These are phyloP conservation scores for Fraxinus ornus DNA, from an alignment of 305 asterid species.

Conservation along the genomic window DNA sequence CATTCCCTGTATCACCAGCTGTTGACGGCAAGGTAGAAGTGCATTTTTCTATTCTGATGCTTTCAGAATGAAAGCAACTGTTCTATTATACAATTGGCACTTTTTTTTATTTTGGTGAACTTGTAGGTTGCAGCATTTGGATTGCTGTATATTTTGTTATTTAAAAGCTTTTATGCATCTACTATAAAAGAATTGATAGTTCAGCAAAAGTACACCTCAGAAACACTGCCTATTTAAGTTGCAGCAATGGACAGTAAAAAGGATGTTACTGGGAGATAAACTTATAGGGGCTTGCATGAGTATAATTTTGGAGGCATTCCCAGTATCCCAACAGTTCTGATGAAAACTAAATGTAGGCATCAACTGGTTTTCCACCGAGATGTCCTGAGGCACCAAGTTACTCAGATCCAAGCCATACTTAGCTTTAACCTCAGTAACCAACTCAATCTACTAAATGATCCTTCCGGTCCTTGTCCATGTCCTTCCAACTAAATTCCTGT, in stretches of 20 bases:
- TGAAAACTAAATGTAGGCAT: neutral
- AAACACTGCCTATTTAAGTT: neutral
- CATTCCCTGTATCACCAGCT: conserved; percentile 58
- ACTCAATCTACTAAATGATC: neutral
- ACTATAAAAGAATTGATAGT: neutral
- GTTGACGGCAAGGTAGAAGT: conserved; percentile 44
- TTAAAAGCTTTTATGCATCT: neutral
- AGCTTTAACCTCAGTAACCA: neutral
- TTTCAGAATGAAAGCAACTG: neutral
- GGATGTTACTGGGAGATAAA: neutral
- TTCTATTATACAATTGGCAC: neutral
- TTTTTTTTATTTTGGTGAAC: neutral
- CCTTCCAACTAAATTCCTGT: neutral
- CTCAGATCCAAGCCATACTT: neutral
- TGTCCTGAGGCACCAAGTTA: neutral
- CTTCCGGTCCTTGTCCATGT: neutral
- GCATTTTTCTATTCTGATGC: conserved; percentile 14
- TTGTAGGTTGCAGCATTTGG: neutral
- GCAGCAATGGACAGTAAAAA: neutral
- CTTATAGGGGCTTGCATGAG: neutral
- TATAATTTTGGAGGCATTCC: neutral
- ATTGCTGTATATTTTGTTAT: neutral
- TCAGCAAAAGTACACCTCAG: neutral
- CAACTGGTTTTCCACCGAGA: neutral
- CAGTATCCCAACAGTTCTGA: neutral